phyloP scores from a whole-genome alignment of 2,329 filamentous ascomycete species.

The Hymenoscyphus occultus region DNA sequence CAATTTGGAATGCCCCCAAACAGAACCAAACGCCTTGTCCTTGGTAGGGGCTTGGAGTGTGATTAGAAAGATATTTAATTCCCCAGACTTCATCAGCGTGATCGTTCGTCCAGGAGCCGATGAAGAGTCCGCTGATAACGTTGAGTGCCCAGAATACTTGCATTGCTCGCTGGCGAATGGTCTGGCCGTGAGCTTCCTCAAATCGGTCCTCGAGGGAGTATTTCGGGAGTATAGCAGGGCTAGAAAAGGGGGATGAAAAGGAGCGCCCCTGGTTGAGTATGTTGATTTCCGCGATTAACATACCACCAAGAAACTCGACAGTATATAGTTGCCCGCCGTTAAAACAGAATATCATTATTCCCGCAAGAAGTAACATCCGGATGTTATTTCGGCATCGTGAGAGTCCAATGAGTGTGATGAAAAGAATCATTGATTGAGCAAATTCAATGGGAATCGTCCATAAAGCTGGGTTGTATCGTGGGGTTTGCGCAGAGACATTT shows the following conservation, averaged over 20 bases:
- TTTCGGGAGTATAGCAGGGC: slow-evolving; percentile 25
- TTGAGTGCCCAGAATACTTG: slow-evolving; percentile 32
- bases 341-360: slow-evolving; percentile 31
- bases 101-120: slow-evolving; percentile 33
- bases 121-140: slow-evolving; percentile 29
- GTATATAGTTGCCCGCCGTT: slow-evolving; percentile 28
- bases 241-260: slow-evolving; percentile 22
- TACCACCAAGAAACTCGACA: slow-evolving; percentile 46
- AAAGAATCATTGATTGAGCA: slow-evolving; percentile 34
- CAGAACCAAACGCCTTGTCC: slow-evolving; percentile 34
- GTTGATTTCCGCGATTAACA: slow-evolving; percentile 46
- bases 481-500: slow-evolving; percentile 19
- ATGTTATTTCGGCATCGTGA: slow-evolving; percentile 27
- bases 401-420: slow-evolving; percentile 29
- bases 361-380: slow-evolving; percentile 27
- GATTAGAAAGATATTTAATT: slow-evolving; percentile 24
- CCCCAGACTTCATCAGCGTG: slow-evolving; percentile 28
- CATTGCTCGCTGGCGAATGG: slow-evolving; percentile 14
- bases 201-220: slow-evolving; percentile 17
- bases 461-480: slow-evolving; percentile 32
- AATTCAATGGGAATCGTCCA: slow-evolving; percentile 37
- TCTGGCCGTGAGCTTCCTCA: slow-evolving; percentile 4
- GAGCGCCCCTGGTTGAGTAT: slow-evolving; percentile 38
- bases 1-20: slow-evolving; percentile 33
- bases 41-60: slow-evolving; percentile 29